Evolutionary conservation across 2,329 filamentous ascomycete genomes (phyloP), one percentile per base, ranked within the genome.

Genomic region (Diaporthe amygdali): DNA sequence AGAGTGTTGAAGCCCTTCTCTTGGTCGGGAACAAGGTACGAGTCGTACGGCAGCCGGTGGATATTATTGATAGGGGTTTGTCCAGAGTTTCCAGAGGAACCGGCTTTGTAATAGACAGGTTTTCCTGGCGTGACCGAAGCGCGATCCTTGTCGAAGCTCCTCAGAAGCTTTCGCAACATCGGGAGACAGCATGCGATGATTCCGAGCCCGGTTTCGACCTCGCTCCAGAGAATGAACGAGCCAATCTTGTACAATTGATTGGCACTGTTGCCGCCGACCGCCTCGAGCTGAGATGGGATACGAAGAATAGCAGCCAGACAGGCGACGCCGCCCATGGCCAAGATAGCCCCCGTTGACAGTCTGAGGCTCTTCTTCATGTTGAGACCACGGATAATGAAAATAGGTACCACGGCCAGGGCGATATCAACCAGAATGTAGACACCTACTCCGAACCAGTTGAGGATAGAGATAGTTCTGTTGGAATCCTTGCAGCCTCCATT

Each of bases 141-240:
- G 1, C 12, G 2, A 32, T 52, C 32, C 5, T 4, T n/a, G 47
- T 67, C 64, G 49, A 67, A 67, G 64, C 64, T 67, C 34, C 27
- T 30, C 3, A 67, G 8, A 7, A 67, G 49, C 34, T 54, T 55
- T 15, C 25, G 64, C 20, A 67, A 2, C 49, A 46, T 44, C 10
- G 64, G 64, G 12, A 67, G 49, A 12, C 49, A 55, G 25, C 64
- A 44, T 15, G 64, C 64, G 15, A 67, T 55, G 37, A 67, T 54
- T 2, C 49, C 49, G 9, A 67, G 37, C 17, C 64, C 64, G 3
- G 64, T 67, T 20, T 67, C 64, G 7, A 67, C 7, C 7, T 55
- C 49, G 12, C 49, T 32, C 64, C 64, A 67, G 2, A 67, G 37
- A 4, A 67, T 6, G n/a, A 55, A 32, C 0, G 64, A 67, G 25